A percentile compares a stretch with the other conserved stretches of the same genome.
These are phyloP conservation scores for Jimgerdemannia lactiflua DNA, from an alignment of 192 early-diverging fungal species.

Conservation along the genomic window DNA sequence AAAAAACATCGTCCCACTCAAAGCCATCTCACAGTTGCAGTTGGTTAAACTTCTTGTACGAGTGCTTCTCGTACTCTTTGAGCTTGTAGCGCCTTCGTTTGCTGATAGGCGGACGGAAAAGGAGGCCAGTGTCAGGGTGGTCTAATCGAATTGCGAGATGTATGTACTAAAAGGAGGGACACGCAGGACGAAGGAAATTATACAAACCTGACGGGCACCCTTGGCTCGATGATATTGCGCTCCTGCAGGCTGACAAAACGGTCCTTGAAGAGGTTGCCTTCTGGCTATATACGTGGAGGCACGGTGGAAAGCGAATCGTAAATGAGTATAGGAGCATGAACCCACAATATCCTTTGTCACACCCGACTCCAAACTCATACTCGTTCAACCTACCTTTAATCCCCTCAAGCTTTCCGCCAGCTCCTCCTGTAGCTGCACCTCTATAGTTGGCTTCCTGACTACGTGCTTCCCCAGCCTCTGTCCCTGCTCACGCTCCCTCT, in stretches of 20 bases:
- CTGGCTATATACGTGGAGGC: conserved; percentile 41
- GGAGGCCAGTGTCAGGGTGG: too few species aligned
- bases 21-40: too few species aligned
- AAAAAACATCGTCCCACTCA: too few species aligned
- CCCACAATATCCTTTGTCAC: neutral
- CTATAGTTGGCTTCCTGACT: conserved; percentile 28
- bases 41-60: conserved; percentile 46
- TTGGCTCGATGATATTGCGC: conserved; percentile 54
- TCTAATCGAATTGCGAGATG: too few species aligned
- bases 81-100: conserved; percentile 42
- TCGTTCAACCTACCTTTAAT: conserved; percentile 27
- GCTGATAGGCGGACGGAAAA: too few species aligned
- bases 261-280: conserved; percentile 57
- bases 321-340: conserved; percentile 1
- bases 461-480: conserved; percentile 18
- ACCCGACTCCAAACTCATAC: neutral
- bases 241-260: conserved; percentile 50
- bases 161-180: too few species aligned
- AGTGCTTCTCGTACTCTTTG: conserved; percentile 51
- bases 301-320: neutral
- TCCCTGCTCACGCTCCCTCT: conserved; percentile 28
- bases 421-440: conserved; percentile 51
- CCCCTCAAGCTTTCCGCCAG: conserved; percentile 45
- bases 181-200: too few species aligned
- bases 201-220: conserved; percentile 30